Conservation (phyloP, 371 early-diverging fungal genomes). For the Mucor lusitanicus region DNA sequence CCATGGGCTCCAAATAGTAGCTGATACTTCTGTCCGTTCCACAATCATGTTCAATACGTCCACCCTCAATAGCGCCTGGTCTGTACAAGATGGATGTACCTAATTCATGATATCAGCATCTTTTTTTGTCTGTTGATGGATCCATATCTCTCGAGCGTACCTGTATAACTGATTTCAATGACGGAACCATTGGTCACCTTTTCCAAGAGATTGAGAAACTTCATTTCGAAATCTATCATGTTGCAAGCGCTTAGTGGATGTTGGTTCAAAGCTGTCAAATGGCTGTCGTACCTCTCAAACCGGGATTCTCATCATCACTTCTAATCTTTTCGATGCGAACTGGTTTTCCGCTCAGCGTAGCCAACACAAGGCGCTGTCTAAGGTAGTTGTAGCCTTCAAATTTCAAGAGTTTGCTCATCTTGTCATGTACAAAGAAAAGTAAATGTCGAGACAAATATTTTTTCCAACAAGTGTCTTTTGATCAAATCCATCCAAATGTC, state of each 20-base stretch:
- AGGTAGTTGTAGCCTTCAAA: constrained; percentile 83
- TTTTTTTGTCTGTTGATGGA: neutral
- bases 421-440: neutral
- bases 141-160: constrained; percentile 26
- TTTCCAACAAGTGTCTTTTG: neutral
- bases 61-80: constrained; percentile 92
- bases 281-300: constrained; percentile 72
- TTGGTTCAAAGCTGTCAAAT: neutral
- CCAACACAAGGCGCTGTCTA: constrained; percentile 88
- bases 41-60: constrained; percentile 85
- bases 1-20: constrained; percentile 90
- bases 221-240: constrained; percentile 83
- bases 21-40: constrained; percentile 78
- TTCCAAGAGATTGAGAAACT: constrained; percentile 87
- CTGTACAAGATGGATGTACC: constrained; percentile 84
- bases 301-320: constrained; percentile 84
- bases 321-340: constrained; percentile 91
- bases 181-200: constrained; percentile 90
- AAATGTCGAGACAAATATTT: neutral
- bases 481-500: neutral
- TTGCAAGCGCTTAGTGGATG: neutral
- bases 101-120: constrained; percentile 3
- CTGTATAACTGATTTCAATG: constrained; percentile 93
- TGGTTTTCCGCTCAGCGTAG: constrained; percentile 83
- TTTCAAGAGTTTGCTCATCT: constrained; percentile 52